These are phyloP conservation scores for Pleurozium schreberi DNA, from an alignment of 225 moss, liverwort and hornwort genomes.

Conservation along the genomic window DNA sequence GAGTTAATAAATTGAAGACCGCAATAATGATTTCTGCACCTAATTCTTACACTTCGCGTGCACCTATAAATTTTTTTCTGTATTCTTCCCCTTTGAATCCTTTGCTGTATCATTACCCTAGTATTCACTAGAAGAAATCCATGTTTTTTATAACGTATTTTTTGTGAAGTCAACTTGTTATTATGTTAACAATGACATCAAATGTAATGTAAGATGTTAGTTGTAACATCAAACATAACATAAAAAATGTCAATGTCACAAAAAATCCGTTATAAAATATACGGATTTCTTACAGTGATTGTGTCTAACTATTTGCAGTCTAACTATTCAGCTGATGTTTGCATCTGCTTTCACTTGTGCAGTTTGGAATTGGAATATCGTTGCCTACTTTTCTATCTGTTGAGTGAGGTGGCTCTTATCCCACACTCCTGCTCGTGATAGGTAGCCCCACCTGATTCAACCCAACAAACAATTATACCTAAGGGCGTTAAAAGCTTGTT, in stretches of 20 bases:
- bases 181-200: no score
- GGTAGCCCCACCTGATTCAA: slow-evolving; percentile 48
- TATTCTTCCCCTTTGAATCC: background rate
- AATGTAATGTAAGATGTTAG: no score
- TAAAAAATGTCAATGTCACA: no score
- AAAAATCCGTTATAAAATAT: no score
- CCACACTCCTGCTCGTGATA: slow-evolving; percentile 71
- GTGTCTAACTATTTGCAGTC: background rate
- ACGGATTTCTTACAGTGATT: no score
- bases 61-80: background rate
- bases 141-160: no score
- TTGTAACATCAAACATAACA: no score
- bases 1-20: background rate
- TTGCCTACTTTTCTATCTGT: slow-evolving; percentile 67
- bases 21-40: background rate
- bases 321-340: background rate
- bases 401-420: slow-evolving; percentile 62
- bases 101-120: background rate
- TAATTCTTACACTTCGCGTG: background rate
- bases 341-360: background rate
- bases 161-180: no score
- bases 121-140: no score
- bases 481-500: background rate
- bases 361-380: background rate
- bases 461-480: background rate